Percentiles rank a stretch among this genome's conserved stretches.
phyloP scores from a whole-genome alignment of 257 asterid genomes.

The Solanum phureja region DNA sequence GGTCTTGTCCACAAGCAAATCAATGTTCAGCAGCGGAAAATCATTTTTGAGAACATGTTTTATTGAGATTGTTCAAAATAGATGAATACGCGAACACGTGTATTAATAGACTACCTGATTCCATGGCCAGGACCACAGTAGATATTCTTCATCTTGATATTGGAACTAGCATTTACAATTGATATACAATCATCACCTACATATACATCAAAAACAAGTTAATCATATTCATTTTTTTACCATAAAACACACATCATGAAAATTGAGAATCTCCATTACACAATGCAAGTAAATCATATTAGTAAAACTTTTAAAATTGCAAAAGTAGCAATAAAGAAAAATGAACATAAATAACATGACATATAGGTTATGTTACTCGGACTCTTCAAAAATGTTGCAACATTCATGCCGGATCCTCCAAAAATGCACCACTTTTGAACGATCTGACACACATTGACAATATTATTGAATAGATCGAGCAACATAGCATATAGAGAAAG shows the following conservation, averaged over 20 bases:
- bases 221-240: neutral
- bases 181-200: slow-evolving; percentile 94
- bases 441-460: neutral
- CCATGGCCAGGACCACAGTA: slow-evolving; percentile 99
- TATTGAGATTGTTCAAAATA: neutral
- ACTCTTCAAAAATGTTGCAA: neutral
- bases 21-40: neutral
- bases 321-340: neutral
- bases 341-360: neutral
- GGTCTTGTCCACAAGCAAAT: neutral
- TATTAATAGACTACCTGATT: slow-evolving; percentile 47
- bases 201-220: neutral
- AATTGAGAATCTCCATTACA: neutral
- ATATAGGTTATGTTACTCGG: neutral
- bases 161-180: slow-evolving; percentile 71
- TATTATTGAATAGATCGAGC: neutral
- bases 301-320: neutral
- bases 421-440: neutral
- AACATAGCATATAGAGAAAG: neutral
- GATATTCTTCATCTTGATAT: slow-evolving; percentile 76
- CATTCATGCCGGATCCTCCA: neutral
- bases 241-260: neutral
- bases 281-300: neutral
- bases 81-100: neutral
- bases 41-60: neutral